A percentile compares a stretch with the other conserved stretches of the same genome.
Evolutionary conservation across 2,329 filamentous ascomycete species (phyloP).

Genomic region (Teratosphaeria epicoccoides): DNA sequence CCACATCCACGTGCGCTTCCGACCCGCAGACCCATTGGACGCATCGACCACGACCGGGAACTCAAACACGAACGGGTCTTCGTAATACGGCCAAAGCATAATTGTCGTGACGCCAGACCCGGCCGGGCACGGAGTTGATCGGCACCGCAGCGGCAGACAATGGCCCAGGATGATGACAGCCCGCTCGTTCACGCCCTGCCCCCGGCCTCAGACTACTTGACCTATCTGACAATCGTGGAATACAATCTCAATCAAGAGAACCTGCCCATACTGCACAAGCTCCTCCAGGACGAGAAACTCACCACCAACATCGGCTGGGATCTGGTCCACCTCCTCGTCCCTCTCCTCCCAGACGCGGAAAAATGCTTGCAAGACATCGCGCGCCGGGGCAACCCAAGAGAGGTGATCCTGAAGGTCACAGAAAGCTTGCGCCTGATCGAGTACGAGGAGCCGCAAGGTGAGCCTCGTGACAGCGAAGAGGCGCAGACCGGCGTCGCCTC

Average conservation of each 20-base stretch:
- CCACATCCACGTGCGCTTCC: too few relatives aligned
- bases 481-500: constrained; percentile 10
- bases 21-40: too few relatives aligned
- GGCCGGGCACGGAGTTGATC: neutral
- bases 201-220: constrained; percentile 57
- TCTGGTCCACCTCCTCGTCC: constrained; percentile 62
- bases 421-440: constrained; percentile 57
- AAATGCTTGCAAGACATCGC: constrained; percentile 64
- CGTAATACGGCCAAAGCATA: too few relatives aligned
- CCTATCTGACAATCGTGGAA: constrained; percentile 69
- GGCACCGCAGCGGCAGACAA: constrained; percentile 3
- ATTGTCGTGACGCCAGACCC: too few relatives aligned
- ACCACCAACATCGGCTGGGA: constrained; percentile 78
- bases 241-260: constrained; percentile 58
- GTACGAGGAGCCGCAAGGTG: constrained; percentile 50
- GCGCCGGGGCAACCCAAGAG: constrained; percentile 65
- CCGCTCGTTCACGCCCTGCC: constrained; percentile 50
- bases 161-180: constrained; percentile 26
- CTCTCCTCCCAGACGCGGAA: constrained; percentile 54
- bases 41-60: too few relatives aligned
- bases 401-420: constrained; percentile 71
- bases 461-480: constrained; percentile 45
- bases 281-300: constrained; percentile 56
- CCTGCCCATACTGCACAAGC: constrained; percentile 56
- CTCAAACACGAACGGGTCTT: too few relatives aligned